Evolutionary conservation across 148 eudicot species (phyloP).

Genomic region (Euryodendron excelsum): DNA sequence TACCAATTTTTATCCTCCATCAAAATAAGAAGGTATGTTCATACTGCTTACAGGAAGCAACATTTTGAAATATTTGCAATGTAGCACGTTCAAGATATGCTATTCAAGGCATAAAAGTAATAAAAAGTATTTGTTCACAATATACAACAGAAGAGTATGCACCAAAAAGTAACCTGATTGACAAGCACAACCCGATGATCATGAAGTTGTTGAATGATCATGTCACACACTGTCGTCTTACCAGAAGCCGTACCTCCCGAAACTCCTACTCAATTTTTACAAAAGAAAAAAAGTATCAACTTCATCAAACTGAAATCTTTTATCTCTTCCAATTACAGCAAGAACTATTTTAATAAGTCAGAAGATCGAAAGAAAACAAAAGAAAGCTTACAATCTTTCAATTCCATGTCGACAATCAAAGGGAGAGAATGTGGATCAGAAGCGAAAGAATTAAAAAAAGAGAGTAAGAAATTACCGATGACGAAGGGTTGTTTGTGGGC

Average conservation of each 20-base stretch:
- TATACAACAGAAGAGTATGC: background rate
- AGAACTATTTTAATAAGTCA: background rate
- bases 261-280: constrained; percentile 53
- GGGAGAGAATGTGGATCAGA: too few relatives aligned
- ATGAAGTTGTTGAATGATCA: constrained; percentile 97
- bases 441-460: too few relatives aligned
- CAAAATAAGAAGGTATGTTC: too few relatives aligned
- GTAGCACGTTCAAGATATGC: too few relatives aligned
- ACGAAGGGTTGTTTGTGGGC: constrained; percentile 66
- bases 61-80: too few relatives aligned
- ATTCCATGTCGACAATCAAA: background rate
- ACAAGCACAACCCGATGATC: constrained; percentile 97
- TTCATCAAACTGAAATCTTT: background rate
- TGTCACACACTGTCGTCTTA: constrained; percentile 87
- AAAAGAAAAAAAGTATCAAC: background rate
- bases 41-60: too few relatives aligned
- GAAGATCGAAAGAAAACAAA: background rate
- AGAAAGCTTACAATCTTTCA: background rate
- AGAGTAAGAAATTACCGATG: constrained; percentile 49
- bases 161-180: constrained; percentile 60
- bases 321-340: background rate
- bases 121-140: background rate
- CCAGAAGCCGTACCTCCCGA: constrained; percentile 99
- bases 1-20: too few relatives aligned
- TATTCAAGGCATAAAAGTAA: too few relatives aligned